A percentile compares a stretch with the other conserved stretches of the same genome.
Evolutionary conservation across 371 early-diverging fungal species (phyloP).

Genomic region (Saksenaea vasiformis): DNA sequence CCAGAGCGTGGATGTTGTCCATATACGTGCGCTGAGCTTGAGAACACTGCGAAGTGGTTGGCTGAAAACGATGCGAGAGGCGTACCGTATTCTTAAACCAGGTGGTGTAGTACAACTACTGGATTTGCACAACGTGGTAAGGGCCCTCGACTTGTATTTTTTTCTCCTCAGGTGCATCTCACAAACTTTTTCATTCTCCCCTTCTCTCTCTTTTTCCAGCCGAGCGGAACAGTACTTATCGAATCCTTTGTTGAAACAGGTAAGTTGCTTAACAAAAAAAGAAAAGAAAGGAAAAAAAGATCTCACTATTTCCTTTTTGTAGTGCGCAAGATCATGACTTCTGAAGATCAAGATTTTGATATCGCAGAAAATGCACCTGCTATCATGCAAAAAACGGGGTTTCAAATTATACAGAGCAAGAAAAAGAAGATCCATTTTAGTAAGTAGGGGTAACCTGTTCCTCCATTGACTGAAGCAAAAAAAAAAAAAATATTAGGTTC

Average conservation of each 20-base stretch:
- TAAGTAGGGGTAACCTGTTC: constrained; percentile 8
- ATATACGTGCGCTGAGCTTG: constrained; percentile 27
- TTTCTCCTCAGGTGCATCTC: neutral
- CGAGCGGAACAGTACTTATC: constrained; percentile 35
- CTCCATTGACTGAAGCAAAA: neutral
- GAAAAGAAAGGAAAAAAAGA: neutral
- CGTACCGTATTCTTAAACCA: constrained; percentile 36
- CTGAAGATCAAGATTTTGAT: constrained; percentile 23
- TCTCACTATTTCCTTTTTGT: constrained; percentile 2
- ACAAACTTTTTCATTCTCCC: neutral
- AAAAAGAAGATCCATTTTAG: constrained; percentile 30
- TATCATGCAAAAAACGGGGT: constrained; percentile 22
- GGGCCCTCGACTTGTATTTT: neutral
- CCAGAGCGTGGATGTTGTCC: constrained; percentile 29
- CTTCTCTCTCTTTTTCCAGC: constrained; percentile 10
- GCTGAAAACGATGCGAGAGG: constrained; percentile 18
- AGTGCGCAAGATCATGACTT: constrained; percentile 25
- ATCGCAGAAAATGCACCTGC: constrained; percentile 21
- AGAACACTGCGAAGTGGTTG: constrained; percentile 14
- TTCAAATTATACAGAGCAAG: constrained; percentile 26
- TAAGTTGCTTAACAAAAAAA: constrained; percentile 5
- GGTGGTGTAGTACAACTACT: constrained; percentile 40
- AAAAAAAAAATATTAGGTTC: constrained; percentile 13
- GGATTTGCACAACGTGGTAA: constrained; percentile 35
- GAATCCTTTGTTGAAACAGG: constrained; percentile 45